Evolutionary conservation across 768 basidiomycete genomes (phyloP), one percentile per base, ranked within the genome.

Genomic region (Kwoniella heveanensis): DNA sequence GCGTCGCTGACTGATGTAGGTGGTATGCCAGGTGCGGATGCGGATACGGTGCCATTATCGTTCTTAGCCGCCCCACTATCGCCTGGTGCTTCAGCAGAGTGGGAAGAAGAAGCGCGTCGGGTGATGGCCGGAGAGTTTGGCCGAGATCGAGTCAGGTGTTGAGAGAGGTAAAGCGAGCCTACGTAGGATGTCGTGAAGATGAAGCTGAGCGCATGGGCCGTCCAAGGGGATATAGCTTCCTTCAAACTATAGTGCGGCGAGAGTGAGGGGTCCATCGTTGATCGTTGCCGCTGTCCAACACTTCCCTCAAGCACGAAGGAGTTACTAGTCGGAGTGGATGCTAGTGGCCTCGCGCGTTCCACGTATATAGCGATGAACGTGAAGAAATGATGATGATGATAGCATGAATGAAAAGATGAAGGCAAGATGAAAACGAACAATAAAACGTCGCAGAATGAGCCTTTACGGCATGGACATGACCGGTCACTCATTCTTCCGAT

Each of bases 161-260:
- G 66, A 19, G 74, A 87, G 61, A 91, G 71, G 80, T 95, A 95
- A 39, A 95, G 83, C 6, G 89, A 89, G 13, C 89, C 90, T 55
- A 96, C 91, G 71, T 94, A 96, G 56, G 84, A 83, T 22, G 81
- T 63, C 1, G 86, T 86, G 71, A 92, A 86, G 53, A 84, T 72
- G 5, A 85, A 77, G 1, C 89, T 86, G 19, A 88, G 79, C 1
- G 82, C 50, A 68, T 89, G 87, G 1, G 88, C 84, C 72, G 80
- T 27, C 60, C 24, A 22, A 2, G 76, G 55, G 2, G 71, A 54
- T 2, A 76, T 62, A 39, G 56, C 55, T 9, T 47, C 17, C 4
- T 54, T 24, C 12, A 73, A 61, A 8, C 29, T 24, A 0, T 63
- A 25, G 17, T 64, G 68, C 19, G 65, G 57, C 2, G 25, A 3